Conservation (phyloP, 2,329 filamentous ascomycete species). For the Microcyclospora tardicrescens region DNA sequence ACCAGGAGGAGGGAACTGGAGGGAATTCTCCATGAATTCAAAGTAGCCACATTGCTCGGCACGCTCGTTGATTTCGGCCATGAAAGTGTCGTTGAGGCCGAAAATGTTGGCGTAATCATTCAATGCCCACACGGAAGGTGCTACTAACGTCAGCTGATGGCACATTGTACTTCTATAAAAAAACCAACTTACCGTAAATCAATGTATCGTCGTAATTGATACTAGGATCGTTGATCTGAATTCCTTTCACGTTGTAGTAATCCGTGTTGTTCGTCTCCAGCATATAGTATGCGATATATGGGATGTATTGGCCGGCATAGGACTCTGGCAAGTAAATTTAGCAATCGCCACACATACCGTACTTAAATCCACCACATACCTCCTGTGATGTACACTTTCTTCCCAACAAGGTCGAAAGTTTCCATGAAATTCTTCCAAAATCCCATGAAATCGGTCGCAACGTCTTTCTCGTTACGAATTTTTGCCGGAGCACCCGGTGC, state of each 20-base stretch:
- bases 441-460: constrained; percentile 28
- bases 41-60: constrained; percentile 26
- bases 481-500: constrained; percentile 13
- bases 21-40: constrained; percentile 38
- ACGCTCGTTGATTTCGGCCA: constrained; percentile 22
- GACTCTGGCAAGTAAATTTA: constrained; percentile 5
- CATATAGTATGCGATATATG: constrained; percentile 22
- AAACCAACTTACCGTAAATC: constrained; percentile 9
- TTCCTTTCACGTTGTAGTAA: constrained; percentile 22
- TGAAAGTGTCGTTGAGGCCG: constrained; percentile 31
- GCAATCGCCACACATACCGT: background rate
- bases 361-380: too few relatives aligned
- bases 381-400: constrained; percentile 32
- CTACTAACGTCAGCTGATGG: constrained; percentile 1
- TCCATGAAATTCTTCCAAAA: constrained; percentile 41
- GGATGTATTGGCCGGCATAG: constrained; percentile 20
- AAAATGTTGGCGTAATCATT: constrained; percentile 22
- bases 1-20: constrained; percentile 23
- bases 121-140: constrained; percentile 5
- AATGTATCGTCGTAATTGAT: constrained; percentile 36
- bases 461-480: constrained; percentile 27
- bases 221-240: constrained; percentile 24
- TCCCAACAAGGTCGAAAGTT: constrained; percentile 36
- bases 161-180: background rate
- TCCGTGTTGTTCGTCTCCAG: constrained; percentile 16